These are phyloP conservation scores for Ophiostoma novo-ulmi DNA, from an alignment of 2,329 filamentous ascomycete genomes.

Conservation along the genomic window DNA sequence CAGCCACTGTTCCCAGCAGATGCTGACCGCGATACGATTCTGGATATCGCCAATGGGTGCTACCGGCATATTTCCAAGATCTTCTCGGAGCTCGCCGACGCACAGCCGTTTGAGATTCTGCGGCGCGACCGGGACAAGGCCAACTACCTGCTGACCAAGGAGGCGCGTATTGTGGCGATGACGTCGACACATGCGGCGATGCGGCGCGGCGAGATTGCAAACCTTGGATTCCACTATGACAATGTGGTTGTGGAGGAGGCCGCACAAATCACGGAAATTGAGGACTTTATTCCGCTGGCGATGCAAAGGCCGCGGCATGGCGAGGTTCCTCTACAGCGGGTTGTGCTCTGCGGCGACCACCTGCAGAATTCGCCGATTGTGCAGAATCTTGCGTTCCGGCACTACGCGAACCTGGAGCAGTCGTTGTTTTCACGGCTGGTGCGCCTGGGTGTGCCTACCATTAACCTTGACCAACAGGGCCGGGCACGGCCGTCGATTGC, in stretches of 20 bases:
- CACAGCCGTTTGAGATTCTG: slow-evolving; percentile 90
- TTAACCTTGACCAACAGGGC: slow-evolving; percentile 88
- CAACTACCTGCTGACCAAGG: slow-evolving; percentile 90
- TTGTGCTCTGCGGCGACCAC: slow-evolving; percentile 92
- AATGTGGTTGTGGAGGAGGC: slow-evolving; percentile 99
- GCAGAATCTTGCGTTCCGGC: slow-evolving; percentile 86
- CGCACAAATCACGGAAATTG: slow-evolving; percentile 94
- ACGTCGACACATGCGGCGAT: slow-evolving; percentile 97
- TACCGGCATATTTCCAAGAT: slow-evolving; percentile 84
- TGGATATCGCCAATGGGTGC: slow-evolving; percentile 78
- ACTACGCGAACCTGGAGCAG: slow-evolving; percentile 94
- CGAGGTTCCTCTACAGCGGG: slow-evolving; percentile 71
- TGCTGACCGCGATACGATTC: slow-evolving; percentile 57
- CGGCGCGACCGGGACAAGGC: slow-evolving; percentile 85
- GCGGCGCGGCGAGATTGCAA: slow-evolving; percentile 81
- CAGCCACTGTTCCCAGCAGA: slow-evolving; percentile 73
- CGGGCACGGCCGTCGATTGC: slow-evolving; percentile 83
- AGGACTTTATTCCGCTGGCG: slow-evolving; percentile 93
- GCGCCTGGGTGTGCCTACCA: slow-evolving; percentile 83
- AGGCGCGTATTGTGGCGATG: slow-evolving; percentile 98
- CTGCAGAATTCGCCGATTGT: slow-evolving; percentile 95
- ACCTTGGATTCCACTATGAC: slow-evolving; percentile 93
- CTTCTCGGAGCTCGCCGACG: slow-evolving; percentile 87
- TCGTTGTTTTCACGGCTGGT: slow-evolving; percentile 89
- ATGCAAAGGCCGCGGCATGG: slow-evolving; percentile 75